phyloP scores from a whole-genome alignment of 1,139 yeast species.

The Zygosaccharomyces sapae region DNA sequence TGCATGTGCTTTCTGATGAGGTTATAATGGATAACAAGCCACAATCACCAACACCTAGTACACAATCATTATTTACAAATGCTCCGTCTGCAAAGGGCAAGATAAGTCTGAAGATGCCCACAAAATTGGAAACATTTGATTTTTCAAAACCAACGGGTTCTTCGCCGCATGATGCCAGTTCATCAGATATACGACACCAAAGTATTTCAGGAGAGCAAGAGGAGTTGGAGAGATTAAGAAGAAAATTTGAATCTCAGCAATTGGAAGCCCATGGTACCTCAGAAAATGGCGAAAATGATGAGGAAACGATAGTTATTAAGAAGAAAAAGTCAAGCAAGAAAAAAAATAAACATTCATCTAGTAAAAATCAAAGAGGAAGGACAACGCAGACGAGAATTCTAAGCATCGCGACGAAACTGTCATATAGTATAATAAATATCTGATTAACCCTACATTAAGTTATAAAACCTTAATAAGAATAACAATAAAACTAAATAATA shows the following conservation, averaged over 20 bases:
- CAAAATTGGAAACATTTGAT: conserved; percentile 64
- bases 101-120: conserved; percentile 45
- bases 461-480: no score
- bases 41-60: conserved; percentile 8
- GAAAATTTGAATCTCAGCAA: conserved; percentile 38
- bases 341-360: conserved; percentile 19
- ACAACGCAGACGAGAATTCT: neutral
- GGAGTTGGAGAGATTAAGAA: conserved; percentile 49
- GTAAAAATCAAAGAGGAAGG: conserved; percentile 11
- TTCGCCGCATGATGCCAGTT: conserved; percentile 22
- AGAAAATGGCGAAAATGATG: conserved; percentile 29
- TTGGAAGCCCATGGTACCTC: conserved; percentile 15
- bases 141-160: conserved; percentile 35
- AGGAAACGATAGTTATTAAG: conserved; percentile 37
- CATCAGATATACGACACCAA: conserved; percentile 8
- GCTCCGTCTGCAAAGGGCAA: conserved; percentile 12
- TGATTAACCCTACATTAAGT: no score
- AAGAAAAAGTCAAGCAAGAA: conserved; percentile 34
- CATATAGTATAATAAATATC: neutral
- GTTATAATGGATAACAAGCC: conserved; percentile 37
- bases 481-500: no score
- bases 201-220: conserved; percentile 27
- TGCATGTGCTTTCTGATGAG: conserved; percentile 59
- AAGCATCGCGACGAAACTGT: neutral
- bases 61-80: conserved; percentile 10